A percentile compares a stretch with the other conserved stretches of the same genome.
phyloP scores from a whole-genome alignment of 2,329 filamentous ascomycete species.

The Shiraia sp. region DNA sequence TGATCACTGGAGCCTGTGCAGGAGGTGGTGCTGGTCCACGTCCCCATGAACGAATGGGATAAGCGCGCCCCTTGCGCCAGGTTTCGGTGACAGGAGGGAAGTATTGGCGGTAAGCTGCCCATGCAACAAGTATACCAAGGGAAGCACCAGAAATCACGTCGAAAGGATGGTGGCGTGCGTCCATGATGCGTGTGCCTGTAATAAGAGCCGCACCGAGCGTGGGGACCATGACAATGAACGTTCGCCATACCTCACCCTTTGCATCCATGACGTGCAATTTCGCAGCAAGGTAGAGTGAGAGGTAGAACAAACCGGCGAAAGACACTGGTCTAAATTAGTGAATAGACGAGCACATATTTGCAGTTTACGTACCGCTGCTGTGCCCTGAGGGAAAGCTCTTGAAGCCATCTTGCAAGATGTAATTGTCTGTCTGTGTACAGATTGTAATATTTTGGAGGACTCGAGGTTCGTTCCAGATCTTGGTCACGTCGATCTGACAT shows the following conservation, averaged over 20 bases:
- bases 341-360: background rate
- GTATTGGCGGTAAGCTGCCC: constrained; percentile 61
- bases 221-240: constrained; percentile 58
- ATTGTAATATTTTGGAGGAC: constrained; percentile 43
- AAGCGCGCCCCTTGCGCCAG: constrained; percentile 62
- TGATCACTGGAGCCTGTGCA: constrained; percentile 24
- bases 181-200: constrained; percentile 63
- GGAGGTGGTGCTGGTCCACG: constrained; percentile 45
- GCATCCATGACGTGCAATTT: constrained; percentile 64
- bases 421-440: constrained; percentile 55
- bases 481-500: constrained; percentile 19
- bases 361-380: constrained; percentile 52
- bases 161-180: constrained; percentile 64
- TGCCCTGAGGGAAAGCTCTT: constrained; percentile 63
- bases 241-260: constrained; percentile 64
- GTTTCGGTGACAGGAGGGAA: constrained; percentile 60
- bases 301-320: constrained; percentile 63
- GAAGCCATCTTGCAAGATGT: constrained; percentile 62
- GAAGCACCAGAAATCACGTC: constrained; percentile 61
- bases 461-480: constrained; percentile 7
- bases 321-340: constrained; percentile 49
- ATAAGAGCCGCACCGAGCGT: constrained; percentile 59
- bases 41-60: constrained; percentile 63
- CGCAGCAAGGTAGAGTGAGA: constrained; percentile 62
- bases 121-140: constrained; percentile 58